Base-by-base conservation (phyloP, 148 eudicot species). In the Beta vulgaris region DNA sequence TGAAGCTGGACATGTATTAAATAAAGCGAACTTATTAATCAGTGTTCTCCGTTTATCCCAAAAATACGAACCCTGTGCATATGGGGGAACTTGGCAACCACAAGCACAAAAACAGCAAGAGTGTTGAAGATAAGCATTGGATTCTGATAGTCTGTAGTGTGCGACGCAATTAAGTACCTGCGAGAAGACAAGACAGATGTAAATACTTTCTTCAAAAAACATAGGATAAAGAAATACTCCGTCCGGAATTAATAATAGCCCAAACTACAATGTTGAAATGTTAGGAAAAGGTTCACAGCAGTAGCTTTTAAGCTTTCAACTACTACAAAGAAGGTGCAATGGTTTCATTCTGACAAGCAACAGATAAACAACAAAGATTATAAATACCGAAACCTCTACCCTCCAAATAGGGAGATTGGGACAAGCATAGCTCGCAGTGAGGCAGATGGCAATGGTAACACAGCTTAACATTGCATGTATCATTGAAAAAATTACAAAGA, bases 11-110 rank as follows among this genome's bases (percentile, higher is more conserved):
- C n/a, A n/a, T 54, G 54, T 49, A 8, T 21, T 40, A 44, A 66
- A 16, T 11, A 32, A 26, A 34, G 63, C 23, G 25, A 69, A 25
- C 0, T 4, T 53, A n/a, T 26, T 28, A 68, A 71, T 85, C 73
- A 90, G 58, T 83, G 84, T 53, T 88, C 94, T 18, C 88, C 91
- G 72, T 91, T 91, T 40, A 91, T 91, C 34, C 97, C 97, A 49
- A 91, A 91, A 14, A 91, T 91, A 12, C 97, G 91, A 74, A 91
- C 97, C 81, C 87, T 91, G 87, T 91, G 97, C 97, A 89, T 91
- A 71, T 84, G 74, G 10, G 97, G 97, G 71, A 89, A 86, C 84
- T 91, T 91, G 57, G 97, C 97, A 69, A 91, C 88, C 36, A 91
- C 93, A 28, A 91, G 84, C 69, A 91, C 81, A 25, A 88, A 84